Evolutionary conservation across 768 basidiomycete genomes (phyloP), one percentile per base, ranked within the genome.

Genomic region (Leccinum incarnatum): DNA sequence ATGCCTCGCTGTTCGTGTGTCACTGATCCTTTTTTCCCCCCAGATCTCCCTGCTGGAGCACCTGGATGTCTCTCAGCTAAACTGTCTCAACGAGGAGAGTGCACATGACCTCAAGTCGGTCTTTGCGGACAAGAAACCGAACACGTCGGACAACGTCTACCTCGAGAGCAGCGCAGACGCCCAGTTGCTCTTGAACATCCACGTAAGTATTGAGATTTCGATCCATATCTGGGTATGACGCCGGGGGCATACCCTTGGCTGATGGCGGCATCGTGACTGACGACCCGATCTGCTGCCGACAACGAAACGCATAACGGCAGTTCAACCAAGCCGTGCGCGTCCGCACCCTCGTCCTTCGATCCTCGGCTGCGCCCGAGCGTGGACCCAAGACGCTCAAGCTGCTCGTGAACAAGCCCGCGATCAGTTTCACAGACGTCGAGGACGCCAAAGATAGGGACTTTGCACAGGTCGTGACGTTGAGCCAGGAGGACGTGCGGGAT

Each of bases 161-260:
- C 77, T 91, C 55, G 75, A 82, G 60, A 88, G 86, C 65, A 87
- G 91, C 67, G 83, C 80, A 2, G 89, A 91, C 62, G 89, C 87
- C 62, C 86, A 91, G 69, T 77, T 91, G 7, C 73, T 91, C 25
- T 58, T 91, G 51, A 88, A 77, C 64, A 79, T 91, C 55, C 77
- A 80, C n/a, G 88, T 89, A 66, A 64, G 83, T 34, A 5, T 48
- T 29, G 5, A 11, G 6, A 11, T 48, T n/a, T 17, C 37, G 8
- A 17, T 17, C 23, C 37, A 17, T 40, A 15, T 40, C 37, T 15
- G 36, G 36, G 37, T 32, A 32, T 32, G 32, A 32, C 32, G 12
- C 27, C 27, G 23, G 27, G 27, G 27, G 27, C 8, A 32, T 12
- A 12, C 11, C 32, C 23, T 23, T 32, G 12, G 32, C 32, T 12